A percentile compares a stretch with the other conserved stretches of the same genome.
Evolutionary conservation across 2,329 filamentous ascomycete species (phyloP).

Genomic region (Beauveria sp.): DNA sequence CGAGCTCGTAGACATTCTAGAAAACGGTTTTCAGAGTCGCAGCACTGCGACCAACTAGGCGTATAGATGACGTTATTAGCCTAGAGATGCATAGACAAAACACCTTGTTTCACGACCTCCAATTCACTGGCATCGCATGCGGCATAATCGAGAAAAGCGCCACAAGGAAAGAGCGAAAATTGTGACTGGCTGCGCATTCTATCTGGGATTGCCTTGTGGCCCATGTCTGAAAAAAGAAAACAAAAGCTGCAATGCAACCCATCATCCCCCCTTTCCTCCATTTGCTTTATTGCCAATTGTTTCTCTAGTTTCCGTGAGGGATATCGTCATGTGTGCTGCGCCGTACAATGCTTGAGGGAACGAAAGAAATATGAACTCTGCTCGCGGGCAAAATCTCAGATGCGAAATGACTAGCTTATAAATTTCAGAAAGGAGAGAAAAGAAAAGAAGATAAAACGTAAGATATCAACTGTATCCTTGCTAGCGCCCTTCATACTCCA

Average conservation of each 20-base stretch:
- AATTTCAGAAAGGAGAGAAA: neutral
- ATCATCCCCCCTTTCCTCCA: neutral
- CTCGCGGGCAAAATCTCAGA: constrained; percentile 2
- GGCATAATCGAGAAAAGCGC: neutral
- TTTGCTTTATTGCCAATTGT: neutral
- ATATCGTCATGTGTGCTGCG: constrained; percentile 11
- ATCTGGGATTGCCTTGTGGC: constrained; percentile 11
- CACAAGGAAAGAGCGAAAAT: neutral
- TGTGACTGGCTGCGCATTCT: constrained; percentile 5
- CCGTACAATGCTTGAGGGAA: constrained; percentile 10
- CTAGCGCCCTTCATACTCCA: constrained; percentile 16
- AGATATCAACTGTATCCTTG: neutral
- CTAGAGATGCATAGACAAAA: neutral
- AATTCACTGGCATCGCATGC: neutral
- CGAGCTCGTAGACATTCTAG: constrained; percentile 67
- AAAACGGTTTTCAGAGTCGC: constrained; percentile 61
- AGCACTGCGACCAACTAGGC: constrained; percentile 15
- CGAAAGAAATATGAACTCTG: constrained; percentile 4
- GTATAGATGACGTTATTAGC: neutral
- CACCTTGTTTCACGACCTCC: neutral
- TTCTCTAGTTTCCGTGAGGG: constrained; percentile 4
- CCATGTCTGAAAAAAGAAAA: neutral
- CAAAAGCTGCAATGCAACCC: neutral
- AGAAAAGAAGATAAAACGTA: neutral
- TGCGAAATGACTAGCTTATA: neutral